Percentiles rank a stretch among this genome's conserved stretches.
Evolutionary conservation across 1,284 basidiomycete species (phyloP).

Genomic region (Sphagnurus paluster): DNA sequence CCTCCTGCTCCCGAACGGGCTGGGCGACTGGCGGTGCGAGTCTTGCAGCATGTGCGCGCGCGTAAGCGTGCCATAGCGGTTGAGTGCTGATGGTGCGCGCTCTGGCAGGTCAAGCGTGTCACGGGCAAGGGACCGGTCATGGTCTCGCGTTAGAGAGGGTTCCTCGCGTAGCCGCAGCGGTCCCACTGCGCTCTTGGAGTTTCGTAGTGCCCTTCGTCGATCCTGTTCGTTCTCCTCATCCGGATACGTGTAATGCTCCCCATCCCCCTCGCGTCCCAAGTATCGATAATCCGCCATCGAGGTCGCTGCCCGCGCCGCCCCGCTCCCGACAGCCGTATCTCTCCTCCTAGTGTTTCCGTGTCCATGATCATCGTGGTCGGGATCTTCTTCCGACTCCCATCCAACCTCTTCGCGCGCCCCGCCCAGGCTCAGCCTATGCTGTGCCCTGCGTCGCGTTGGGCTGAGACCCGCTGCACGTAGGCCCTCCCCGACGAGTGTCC

Average conservation of each 20-base stretch:
- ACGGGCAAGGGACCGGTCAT: constrained; percentile 1
- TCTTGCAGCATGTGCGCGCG: constrained; percentile 4
- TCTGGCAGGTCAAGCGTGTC: constrained; percentile 4
- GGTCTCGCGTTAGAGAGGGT: background rate
- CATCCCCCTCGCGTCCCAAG: constrained; percentile 22
- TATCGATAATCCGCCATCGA: constrained; percentile 26
- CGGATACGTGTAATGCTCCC: constrained; percentile 16
- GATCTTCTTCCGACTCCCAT: constrained; percentile 5
- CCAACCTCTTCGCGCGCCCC: constrained; percentile 1
- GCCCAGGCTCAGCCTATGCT: constrained; percentile 17
- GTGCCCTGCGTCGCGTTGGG: constrained; percentile 20
- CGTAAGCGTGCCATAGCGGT: constrained; percentile 4
- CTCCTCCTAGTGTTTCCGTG: constrained; percentile 8
- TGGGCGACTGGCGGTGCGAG: background rate
- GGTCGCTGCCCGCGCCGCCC: constrained; percentile 19
- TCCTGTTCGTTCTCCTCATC: constrained; percentile 26
- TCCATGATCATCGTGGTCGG: constrained; percentile 13
- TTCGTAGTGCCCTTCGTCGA: constrained; percentile 2
- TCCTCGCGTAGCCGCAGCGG: background rate
- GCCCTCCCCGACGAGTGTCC: constrained; percentile 68
- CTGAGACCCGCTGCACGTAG: constrained; percentile 69
- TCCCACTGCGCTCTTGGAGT: constrained; percentile 16
- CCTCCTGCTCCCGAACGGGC: constrained; percentile 30
- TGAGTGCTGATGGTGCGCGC: constrained; percentile 4
- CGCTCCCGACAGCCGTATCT: constrained; percentile 16